Percentiles rank a stretch among this genome's conserved stretches.
Conservation (phyloP, 176 grass and related monocot genomes). For the Puccinellia tenuiflora region DNA sequence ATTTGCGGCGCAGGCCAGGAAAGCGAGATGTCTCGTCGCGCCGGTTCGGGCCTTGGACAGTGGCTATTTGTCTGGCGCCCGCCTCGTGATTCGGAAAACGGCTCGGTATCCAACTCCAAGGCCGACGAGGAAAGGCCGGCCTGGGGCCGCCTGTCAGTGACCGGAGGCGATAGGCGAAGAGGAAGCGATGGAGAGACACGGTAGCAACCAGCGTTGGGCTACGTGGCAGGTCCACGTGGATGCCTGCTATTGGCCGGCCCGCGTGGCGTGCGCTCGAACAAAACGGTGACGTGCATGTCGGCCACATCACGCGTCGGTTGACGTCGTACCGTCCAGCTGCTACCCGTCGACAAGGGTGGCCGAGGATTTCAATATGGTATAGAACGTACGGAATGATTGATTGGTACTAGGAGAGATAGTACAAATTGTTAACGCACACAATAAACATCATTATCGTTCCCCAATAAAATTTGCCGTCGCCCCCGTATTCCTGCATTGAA, state of each 20-base stretch:
- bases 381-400: too few relatives aligned
- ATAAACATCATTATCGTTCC: neutral
- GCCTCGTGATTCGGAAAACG: slow-evolving; percentile 9
- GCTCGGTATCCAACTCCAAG: neutral
- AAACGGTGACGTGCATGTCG: neutral
- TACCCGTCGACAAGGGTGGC: neutral
- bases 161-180: neutral
- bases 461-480: neutral
- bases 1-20: neutral
- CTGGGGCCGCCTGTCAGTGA: neutral
- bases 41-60: neutral
- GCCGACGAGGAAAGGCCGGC: neutral
- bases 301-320: neutral
- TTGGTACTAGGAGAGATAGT: neutral
- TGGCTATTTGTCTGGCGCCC: neutral
- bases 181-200: neutral
- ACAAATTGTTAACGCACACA: neutral
- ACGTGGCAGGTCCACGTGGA: slow-evolving; percentile 1
- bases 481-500: neutral
- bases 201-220: neutral
- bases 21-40: neutral
- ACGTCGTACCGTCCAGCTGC: neutral
- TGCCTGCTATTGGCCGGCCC: neutral
- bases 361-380: too few relatives aligned
- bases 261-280: slow-evolving; percentile 20